phyloP scores from a whole-genome alignment of 441 rosid species.

The Geranium incanum region DNA sequence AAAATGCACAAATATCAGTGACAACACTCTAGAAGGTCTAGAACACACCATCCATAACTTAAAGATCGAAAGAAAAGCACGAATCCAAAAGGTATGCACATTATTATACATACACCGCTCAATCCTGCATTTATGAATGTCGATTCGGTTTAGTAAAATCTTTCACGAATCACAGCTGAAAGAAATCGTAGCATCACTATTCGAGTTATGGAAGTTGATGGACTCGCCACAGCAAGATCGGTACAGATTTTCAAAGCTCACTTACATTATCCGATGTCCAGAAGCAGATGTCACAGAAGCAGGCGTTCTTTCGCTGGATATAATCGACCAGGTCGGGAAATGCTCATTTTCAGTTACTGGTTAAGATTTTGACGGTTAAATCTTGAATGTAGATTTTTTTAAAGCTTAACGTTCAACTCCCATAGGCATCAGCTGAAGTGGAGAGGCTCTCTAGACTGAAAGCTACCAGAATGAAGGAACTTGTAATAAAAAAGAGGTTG shows the following conservation, averaged over 20 bases:
- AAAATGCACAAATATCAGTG: conserved; percentile 78
- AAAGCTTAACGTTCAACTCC: not conserved
- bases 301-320: conserved; percentile 60
- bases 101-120: not conserved
- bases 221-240: conserved; percentile 70
- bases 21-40: conserved; percentile 70
- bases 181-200: conserved; percentile 48
- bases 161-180: conserved; percentile 52
- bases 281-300: conserved; percentile 62
- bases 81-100: conserved; percentile 57
- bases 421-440: conserved; percentile 69
- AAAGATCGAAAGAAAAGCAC: conserved; percentile 61
- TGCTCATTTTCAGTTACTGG: not conserved
- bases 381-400: conserved; percentile 13
- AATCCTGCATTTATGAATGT: not conserved
- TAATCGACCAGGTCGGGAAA: conserved; percentile 57
- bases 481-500: conserved; percentile 57
- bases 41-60: conserved; percentile 59
- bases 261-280: conserved; percentile 45
- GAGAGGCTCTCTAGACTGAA: conserved; percentile 49
- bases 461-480: conserved; percentile 65
- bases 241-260: conserved; percentile 44
- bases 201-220: conserved; percentile 91
- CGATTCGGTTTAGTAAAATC: conserved; percentile 12
- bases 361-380: not conserved